Base-by-base conservation (phyloP, 192 early-diverging fungal genomes). In the Obelidium mucronatum region DNA sequence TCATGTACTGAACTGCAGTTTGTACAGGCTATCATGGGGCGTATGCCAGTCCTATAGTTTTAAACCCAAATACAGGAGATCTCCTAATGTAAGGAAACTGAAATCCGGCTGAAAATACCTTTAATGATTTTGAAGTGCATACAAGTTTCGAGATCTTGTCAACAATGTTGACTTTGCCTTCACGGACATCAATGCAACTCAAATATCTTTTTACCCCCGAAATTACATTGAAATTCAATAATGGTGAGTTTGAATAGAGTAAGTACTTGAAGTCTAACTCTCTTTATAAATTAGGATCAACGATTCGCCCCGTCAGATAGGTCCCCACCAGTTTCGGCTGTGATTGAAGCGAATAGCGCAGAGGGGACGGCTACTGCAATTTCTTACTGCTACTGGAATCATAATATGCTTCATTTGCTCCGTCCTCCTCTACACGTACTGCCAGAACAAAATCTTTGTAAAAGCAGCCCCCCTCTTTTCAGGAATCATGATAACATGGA, bases 1-100 rank as follows among this genome's bases (percentile, higher is more conserved):
- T n/a, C n/a, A n/a, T n/a, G n/a, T n/a, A n/a, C n/a, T n/a, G n/a
- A n/a, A n/a, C n/a, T n/a, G n/a, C n/a, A n/a, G n/a, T n/a, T n/a
- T n/a, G n/a, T n/a, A n/a, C 51, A 69, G 67, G 44, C 26, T 72
- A 72, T 39, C 52, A 72, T n/a, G 70, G 70, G 11, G 70, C 51
- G 4, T 72, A 58, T 59, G 22, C 51, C 33, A 34, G 31, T 2
- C 30, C 26, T 5, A 72, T 72, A 11, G 22, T 55, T 34, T 59
- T 72, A 37, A 58, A 59, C 30, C 22, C 52, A 44, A 44, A 8
- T 0, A 72, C 70, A 8, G 70, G 70, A 59, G 70, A 72, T 39
- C 37, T 72, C 6, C 34, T 53, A 33, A 72, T 72, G 52, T 72
- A 17, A 8, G 30, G 58, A n/a, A n/a, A n/a, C n/a, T 65, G 34